Conservation (phyloP, 208 protist genomes). For the Borovskyia barvae region DNA sequence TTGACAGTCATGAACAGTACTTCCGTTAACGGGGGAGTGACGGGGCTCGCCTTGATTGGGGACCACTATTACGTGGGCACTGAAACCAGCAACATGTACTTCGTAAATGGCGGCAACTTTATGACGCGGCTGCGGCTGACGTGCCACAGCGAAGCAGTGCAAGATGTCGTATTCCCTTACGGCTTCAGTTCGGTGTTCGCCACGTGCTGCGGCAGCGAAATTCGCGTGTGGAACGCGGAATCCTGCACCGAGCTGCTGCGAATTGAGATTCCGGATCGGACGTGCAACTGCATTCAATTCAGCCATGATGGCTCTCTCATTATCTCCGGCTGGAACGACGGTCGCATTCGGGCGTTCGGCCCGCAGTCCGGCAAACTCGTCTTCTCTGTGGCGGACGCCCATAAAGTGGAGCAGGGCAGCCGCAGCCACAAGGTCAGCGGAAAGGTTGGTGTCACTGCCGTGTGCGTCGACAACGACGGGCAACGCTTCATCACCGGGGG, state of each 20-base stretch:
- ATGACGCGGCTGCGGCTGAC: slow-evolving; percentile 88
- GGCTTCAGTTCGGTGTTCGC: slow-evolving; percentile 95
- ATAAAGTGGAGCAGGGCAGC: slow-evolving; percentile 82
- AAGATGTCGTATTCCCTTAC: slow-evolving; percentile 91
- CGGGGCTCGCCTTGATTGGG: slow-evolving; percentile 70
- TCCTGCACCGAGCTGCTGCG: slow-evolving; percentile 92
- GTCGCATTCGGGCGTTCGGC: slow-evolving; percentile 94
- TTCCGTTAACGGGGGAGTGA: slow-evolving; percentile 84
- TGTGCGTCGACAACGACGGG: slow-evolving; percentile 74
- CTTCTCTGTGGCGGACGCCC: slow-evolving; percentile 96
- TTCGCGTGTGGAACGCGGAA: slow-evolving; percentile 94
- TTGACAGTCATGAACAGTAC: slow-evolving; percentile 74
- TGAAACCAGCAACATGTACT: slow-evolving; percentile 88
- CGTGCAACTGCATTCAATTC: slow-evolving; percentile 94
- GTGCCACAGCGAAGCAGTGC: slow-evolving; percentile 93
- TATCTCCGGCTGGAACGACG: slow-evolving; percentile 94
- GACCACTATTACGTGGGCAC: slow-evolving; percentile 92
- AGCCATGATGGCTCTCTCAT: slow-evolving; percentile 92
- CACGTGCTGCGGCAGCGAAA: slow-evolving; percentile 91
- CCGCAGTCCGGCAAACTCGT: slow-evolving; percentile 94
- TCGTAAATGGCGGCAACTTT: slow-evolving; percentile 89
- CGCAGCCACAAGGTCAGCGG: slow-evolving; percentile 45
- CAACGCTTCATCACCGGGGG: slow-evolving; percentile 89
- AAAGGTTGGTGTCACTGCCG: slow-evolving; percentile 86
- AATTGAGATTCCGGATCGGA: slow-evolving; percentile 91